phyloP scores from a whole-genome alignment of 176 grass and related monocot genomes.

The Oryza longistaminata region DNA sequence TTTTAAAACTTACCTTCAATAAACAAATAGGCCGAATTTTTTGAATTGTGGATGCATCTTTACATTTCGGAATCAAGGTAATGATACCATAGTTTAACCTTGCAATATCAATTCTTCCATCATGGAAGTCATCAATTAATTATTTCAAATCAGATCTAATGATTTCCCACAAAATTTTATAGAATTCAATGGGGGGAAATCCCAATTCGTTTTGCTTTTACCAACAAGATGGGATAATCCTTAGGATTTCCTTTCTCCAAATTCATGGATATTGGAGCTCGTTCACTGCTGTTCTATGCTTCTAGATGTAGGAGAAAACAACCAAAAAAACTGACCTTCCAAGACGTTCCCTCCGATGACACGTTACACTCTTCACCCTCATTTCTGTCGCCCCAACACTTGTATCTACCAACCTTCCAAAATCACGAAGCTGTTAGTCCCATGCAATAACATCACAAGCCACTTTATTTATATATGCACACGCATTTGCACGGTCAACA shows the following conservation, averaged over 20 bases:
- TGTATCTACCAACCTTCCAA: conserved; percentile 30
- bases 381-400: conserved; percentile 44
- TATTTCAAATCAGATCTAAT: too few relatives aligned
- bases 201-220: not conserved
- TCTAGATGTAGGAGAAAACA: not conserved
- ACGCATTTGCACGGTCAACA: conserved; percentile 2
- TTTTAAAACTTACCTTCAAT: too few relatives aligned
- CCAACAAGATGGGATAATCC: not conserved
- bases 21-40: too few relatives aligned
- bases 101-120: too few relatives aligned
- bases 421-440: conserved; percentile 31
- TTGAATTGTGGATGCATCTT: too few relatives aligned
- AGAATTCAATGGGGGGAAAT: too few relatives aligned
- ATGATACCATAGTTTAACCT: too few relatives aligned
- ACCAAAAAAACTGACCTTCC: conserved; percentile 11
- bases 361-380: conserved; percentile 11
- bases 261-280: not conserved
- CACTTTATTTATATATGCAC: conserved; percentile 16
- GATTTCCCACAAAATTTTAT: too few relatives aligned
- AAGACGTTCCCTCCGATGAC: conserved; percentile 17
- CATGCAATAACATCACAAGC: not conserved
- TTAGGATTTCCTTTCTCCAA: too few relatives aligned
- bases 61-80: too few relatives aligned
- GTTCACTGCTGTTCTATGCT: not conserved
- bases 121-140: too few relatives aligned